Evolutionary conservation across 768 basidiomycete species (phyloP), one percentile per base, ranked within the genome.

Genomic region (Rhizopogon vesiculosus): DNA sequence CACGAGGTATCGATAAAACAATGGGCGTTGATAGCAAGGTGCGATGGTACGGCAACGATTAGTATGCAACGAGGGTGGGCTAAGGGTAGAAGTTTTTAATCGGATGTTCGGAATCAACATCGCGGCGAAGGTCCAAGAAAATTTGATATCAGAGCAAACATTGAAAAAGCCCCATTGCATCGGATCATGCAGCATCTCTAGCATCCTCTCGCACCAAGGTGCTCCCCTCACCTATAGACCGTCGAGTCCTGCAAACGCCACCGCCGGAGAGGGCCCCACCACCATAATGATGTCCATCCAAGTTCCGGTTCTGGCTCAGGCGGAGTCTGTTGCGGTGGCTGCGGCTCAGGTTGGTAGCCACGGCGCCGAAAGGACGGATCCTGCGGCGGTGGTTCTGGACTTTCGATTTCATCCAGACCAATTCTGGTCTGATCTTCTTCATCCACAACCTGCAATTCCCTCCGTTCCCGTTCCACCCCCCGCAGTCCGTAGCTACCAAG

Each of bases 161-260:
- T 49, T 19, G 5, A 15, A 35, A 48, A 7, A 33, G 16, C 19
- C 13, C 22, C 19, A 19, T 49, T 22, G 48, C 7, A 49, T 22
- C 19, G 16, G 15, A 38, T 49, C 48, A 49, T 38, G 3, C 22
- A 16, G 22, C 48, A 49, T 49, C 33, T 49, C 35, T 38, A 49
- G 16, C 19, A 6, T 49, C 33, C 33, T 49, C 48, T 49, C 35
- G 22, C 22, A 49, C 5, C 38, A 25, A 38, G 16, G 2, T 38
- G 9, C 48, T 38, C 48, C 16, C 48, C 35, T 60, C 62, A 73
- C 35, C 63, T 69, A 68, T 93, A 93, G 49, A 78, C 75, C 8
- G 90, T 91, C 58, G 87, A 81, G 63, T 93, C 91, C 60, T 85
- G 81, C 61, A 92, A 68, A 45, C 91, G 76, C 90, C 89, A 92